Evolutionary conservation across 163 green algal genomes (phyloP), one percentile per base, ranked within the genome.

Genomic region (Coccomyxa subellipsoidea): DNA sequence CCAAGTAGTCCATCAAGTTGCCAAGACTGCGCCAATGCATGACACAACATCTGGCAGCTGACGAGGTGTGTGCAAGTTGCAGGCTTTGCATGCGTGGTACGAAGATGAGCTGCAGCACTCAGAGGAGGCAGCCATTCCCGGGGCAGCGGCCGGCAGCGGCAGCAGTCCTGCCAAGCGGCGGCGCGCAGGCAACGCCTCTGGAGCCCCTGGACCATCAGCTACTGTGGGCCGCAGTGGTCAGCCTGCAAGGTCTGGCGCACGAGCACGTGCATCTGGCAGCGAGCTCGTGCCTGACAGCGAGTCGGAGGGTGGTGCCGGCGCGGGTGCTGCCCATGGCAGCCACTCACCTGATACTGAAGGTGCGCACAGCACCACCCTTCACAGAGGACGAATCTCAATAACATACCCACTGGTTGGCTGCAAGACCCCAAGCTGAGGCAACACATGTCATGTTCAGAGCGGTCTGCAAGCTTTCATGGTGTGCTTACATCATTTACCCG

Each of bases 31-130:
- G n/a, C n/a, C n/a, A n/a, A n/a, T n/a, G n/a, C n/a, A n/a, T n/a
- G n/a, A n/a, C n/a, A n/a, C n/a, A n/a, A n/a, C n/a, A n/a, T n/a
- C n/a, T n/a, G n/a, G n/a, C n/a, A n/a, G n/a, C n/a, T n/a, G n/a
- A n/a, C n/a, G n/a, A n/a, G n/a, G n/a, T n/a, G n/a, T 23, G 35
- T 78, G 72, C 72, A 0, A 29, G 29, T 35, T 66, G 29, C 75
- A 87, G 77, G 80, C 84, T 0, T 69, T 91, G 39, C 37, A 29
- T n/a, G 77, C 82, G n/a, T 91, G 86, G 86, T 86, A 91, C 59
- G 54, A 73, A 40, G 83, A 88, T 35, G 69, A 82, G 32, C 32
- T 82, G 27, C 84, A 76, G 29, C 66, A 38, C 9, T 32, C 70
- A 59, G 54, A 34, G 36, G 54, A 69, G 54, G 37, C n/a, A n/a